Percentiles rank a stretch among this genome's conserved stretches.
phyloP scores from a whole-genome alignment of 1,284 basidiomycete genomes.

The Macrocystidia cucumis region DNA sequence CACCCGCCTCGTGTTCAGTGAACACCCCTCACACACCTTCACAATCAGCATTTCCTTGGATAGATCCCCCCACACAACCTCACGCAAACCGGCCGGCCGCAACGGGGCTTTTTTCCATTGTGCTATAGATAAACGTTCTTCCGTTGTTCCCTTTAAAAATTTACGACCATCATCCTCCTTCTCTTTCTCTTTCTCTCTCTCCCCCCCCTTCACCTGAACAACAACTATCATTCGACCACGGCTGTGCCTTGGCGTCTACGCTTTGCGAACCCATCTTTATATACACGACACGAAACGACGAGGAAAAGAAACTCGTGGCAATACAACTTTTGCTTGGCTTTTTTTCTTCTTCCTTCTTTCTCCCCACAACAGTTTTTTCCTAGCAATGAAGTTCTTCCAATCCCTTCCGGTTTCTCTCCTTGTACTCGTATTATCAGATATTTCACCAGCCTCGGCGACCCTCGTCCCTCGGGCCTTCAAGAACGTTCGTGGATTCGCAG shows the following conservation, averaged over 20 bases:
- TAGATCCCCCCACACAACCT: slow-evolving; percentile 10
- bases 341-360: slow-evolving; percentile 9
- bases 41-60: slow-evolving; percentile 3
- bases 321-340: too few species aligned
- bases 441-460: slow-evolving; percentile 25
- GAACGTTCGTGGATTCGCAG: slow-evolving; percentile 24
- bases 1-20: slow-evolving; percentile 1
- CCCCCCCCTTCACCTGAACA: too few species aligned
- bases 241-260: slow-evolving; percentile 18
- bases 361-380: slow-evolving; percentile 4
- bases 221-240: too few species aligned
- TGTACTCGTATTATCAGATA: slow-evolving; percentile 27
- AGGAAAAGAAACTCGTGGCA: too few species aligned
- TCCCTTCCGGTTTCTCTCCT: slow-evolving; percentile 18
- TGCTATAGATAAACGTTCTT: slow-evolving; percentile 14
- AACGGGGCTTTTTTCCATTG: slow-evolving; percentile 6
- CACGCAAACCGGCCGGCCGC: slow-evolving; percentile 16
- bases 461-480: slow-evolving; percentile 32
- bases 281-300: too few species aligned
- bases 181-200: slow-evolving; percentile 7
- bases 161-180: slow-evolving; percentile 5
- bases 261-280: too few species aligned
- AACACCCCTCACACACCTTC: neutral
- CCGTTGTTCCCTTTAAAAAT: slow-evolving; percentile 3
- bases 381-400: slow-evolving; percentile 14